Base-by-base conservation (phyloP, 2,329 filamentous ascomycete genomes). In the Thelonectria olida region DNA sequence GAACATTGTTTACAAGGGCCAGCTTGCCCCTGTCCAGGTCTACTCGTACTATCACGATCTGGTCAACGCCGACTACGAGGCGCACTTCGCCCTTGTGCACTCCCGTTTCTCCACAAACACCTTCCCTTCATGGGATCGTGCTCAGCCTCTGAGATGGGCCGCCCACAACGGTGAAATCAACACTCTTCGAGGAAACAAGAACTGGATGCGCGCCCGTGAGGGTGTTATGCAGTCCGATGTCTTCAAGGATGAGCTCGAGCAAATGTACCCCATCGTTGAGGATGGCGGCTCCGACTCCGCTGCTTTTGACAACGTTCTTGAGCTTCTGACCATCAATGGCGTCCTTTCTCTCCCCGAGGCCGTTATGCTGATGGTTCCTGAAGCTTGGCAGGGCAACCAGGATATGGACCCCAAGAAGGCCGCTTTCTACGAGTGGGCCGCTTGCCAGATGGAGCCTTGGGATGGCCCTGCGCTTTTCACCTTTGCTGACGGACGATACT, bases 101-200 rank as follows among this genome's bases (percentile, higher is more conserved):
- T 97, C 94, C 41, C 92, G 95, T 72, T 98, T 98, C 82, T 97
- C 93, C 27, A 98, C 95, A 63, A 98, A 98, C 84, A 98, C 95
- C 53, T 98, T 98, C 81, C 95, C 95, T 19, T 97, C 93, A 1
- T 98, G 95, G 95, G 96, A 98, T 79, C 92, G 95, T 81, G 96
- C 95, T 63, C 95, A 98, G 82, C 95, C 95, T 65, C 83, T 98
- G 67, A 89, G 95, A 80, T 98, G 95, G 95, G 94, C 94, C 67
- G 95, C 95, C 73, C 95, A 98, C 84, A 98, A 98, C 78, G 95
- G 95, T 84, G 95, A 98, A 82, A 98, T 98, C 76, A 98, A 98
- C 80, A 98, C 95, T 2, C 83, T 98, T 64, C 91, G 95, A 76
- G 95, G 95, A 63, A 98, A 98, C 84, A 98, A 98, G 86, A 98